Base-by-base conservation (phyloP, 2,329 filamentous ascomycete genomes). In the Alternaria ethzedia region DNA sequence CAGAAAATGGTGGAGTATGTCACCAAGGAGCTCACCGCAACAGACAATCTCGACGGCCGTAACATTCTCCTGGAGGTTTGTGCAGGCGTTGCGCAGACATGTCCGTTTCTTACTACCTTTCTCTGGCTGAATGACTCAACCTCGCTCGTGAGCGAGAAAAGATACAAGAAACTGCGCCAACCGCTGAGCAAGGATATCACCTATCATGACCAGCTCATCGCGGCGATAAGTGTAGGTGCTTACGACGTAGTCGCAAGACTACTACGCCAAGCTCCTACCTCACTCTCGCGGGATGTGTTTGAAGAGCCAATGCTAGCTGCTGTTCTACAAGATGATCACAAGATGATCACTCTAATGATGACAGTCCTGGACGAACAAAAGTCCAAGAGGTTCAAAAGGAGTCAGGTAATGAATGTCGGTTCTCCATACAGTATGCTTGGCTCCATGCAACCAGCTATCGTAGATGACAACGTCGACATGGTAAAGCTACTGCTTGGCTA, bases 391-490 rank as follows among this genome's bases (percentile, higher is more conserved):
- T 32, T 15, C 26, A 32, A 32, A 1, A 32, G 4, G 7, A 7
- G 1, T 21, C 2, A 51, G 17, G 17, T 51, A 5, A 12, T 32
- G 1, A 2, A 3, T 0, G 2, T 0, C 1, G 11, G 15, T 10
- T 51, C 47, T 32, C 13, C 12, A 51, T 51, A 32, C 47, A 10
- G 17, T 13, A 10, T 32, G 9, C 21, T 15, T 9, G 12, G 4
- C 20, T 5, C 44, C 13, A 46, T 46, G 23, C 4, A 9, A 3
- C 21, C 4, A 23, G 44, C 21, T 13, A 46, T 46, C 21, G 3
- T 2, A 0, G 9, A 21, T 15, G 44, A 25, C 2, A 5, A 6
- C 23, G 7, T 23, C 12, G 21, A 25, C 7, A 46, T 46, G 23
- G 12, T 46, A 9, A 23, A 46, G 4, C 12, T 46, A 3, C 26